Evolutionary conservation across 1,284 basidiomycete genomes (phyloP).

Genomic region (Rhodotorula sp.): DNA sequence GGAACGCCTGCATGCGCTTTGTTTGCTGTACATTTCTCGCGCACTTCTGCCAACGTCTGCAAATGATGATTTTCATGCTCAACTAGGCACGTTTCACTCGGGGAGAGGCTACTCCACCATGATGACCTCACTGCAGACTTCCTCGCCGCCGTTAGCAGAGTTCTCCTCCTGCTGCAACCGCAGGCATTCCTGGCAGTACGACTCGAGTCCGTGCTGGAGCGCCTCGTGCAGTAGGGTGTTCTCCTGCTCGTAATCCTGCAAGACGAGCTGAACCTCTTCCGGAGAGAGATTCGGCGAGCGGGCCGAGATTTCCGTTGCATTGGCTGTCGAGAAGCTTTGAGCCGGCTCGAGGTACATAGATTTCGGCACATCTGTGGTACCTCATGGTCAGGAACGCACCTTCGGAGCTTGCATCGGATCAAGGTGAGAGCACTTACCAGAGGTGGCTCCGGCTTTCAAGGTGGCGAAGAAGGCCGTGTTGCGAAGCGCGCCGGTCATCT

Average conservation of each 20-base stretch:
- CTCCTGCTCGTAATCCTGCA: conserved; percentile 46
- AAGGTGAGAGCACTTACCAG: not conserved
- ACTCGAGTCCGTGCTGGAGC: conserved; percentile 23
- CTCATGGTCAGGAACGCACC: not conserved
- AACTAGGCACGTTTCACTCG: not conserved
- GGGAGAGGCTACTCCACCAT: conserved; percentile 16
- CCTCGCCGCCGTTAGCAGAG: conserved; percentile 41
- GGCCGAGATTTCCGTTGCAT: conserved; percentile 26
- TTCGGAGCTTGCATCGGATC: not conserved
- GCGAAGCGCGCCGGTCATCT: conserved; percentile 64
- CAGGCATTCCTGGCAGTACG: conserved; percentile 14
- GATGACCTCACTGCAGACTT: conserved; percentile 34
- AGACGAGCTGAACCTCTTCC: conserved; percentile 38
- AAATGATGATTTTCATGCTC: not conserved
- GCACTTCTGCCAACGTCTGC: not conserved
- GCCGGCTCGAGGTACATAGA: conserved; percentile 40
- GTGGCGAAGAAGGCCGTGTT: conserved; percentile 68
- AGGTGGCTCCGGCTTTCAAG: conserved; percentile 50
- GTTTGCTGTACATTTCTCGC: not conserved
- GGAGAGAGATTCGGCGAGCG: not conserved
- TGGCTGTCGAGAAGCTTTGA: conserved; percentile 44
- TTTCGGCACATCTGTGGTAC: conserved; percentile 38
- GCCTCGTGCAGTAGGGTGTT: conserved; percentile 17
- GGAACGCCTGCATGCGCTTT: not conserved
- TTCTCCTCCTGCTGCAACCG: conserved; percentile 9